phyloP scores from a whole-genome alignment of 2,329 filamentous ascomycete species.

The Penicillium glabrum region DNA sequence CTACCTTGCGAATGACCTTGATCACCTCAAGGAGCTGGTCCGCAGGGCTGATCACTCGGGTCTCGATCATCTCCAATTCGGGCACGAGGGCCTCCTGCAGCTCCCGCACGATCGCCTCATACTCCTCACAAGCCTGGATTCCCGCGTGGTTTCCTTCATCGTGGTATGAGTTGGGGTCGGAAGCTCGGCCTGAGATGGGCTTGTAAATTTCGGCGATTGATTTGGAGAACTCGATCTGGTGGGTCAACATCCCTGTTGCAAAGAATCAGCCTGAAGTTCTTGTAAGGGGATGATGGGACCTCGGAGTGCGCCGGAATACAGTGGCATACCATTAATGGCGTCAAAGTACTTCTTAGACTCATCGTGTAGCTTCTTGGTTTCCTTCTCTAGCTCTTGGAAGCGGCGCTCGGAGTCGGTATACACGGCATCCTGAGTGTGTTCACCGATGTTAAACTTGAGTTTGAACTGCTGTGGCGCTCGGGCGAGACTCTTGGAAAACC shows the following conservation, averaged over 20 bases:
- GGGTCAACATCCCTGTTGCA: slow-evolving; percentile 69
- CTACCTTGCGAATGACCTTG: slow-evolving; percentile 89
- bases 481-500: slow-evolving; percentile 84
- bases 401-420: slow-evolving; percentile 93
- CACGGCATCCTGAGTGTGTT: slow-evolving; percentile 90
- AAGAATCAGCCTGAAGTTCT: neutral
- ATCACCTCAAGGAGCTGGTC: slow-evolving; percentile 93
- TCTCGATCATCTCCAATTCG: slow-evolving; percentile 97
- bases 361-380: slow-evolving; percentile 96
- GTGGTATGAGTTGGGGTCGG: slow-evolving; percentile 81
- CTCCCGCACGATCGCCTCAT: slow-evolving; percentile 86
- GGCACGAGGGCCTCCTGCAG: slow-evolving; percentile 84
- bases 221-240: slow-evolving; percentile 98
- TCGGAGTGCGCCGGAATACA: neutral
- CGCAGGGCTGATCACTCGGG: slow-evolving; percentile 83
- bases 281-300: neutral
- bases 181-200: slow-evolving; percentile 92
- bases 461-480: slow-evolving; percentile 92
- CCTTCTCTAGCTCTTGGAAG: slow-evolving; percentile 88
- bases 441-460: slow-evolving; percentile 89
- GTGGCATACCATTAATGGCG: slow-evolving; percentile 75
- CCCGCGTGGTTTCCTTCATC: slow-evolving; percentile 88
- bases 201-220: slow-evolving; percentile 97
- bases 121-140: slow-evolving; percentile 93
- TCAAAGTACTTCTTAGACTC: slow-evolving; percentile 97